Base-by-base conservation (phyloP, 2,329 filamentous ascomycete genomes). In the Coniochaeta hoffmannii region DNA sequence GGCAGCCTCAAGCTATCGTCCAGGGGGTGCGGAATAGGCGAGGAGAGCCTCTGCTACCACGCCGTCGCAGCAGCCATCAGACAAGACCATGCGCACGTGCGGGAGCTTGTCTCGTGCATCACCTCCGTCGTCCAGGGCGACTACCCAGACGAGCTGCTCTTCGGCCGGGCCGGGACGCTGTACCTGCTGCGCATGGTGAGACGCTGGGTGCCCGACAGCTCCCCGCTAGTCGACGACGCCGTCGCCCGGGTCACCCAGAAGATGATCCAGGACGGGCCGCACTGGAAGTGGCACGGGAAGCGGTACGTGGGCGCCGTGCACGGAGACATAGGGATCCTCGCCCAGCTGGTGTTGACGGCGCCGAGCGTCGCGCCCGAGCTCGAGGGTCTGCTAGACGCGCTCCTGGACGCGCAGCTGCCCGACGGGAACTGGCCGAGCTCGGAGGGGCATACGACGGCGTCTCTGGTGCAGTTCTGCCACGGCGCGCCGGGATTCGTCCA, bases 321-420 rank as follows among this genome's bases (percentile, higher is more conserved):
- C 63, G 87, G 87, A 8, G 77, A 81, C 12, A 80, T 89, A 26
- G 85, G 87, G 4, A 88, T 88, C 65, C 76, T 90, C 55, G 84
- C 81, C n/a, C 87, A 90, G 66, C 71, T 89, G 14, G 76, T 88
- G 1, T 71, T 80, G 22, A 82, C 83, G 2, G 76, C 78, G 55
- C 78, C 82, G 0, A 68, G 71, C 5, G 75, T 80, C 59, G 82
- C 84, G 1, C 66, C 74, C 1, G 73, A 75, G 50, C 69, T 89
- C 3, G 75, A 80, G 58, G 69, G 69, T 3, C 74, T 80, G 19
- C 65, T 89, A 4, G 72, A 74, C 1, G 73, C 74, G 10, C 64
- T 89, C 11, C 71, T 90, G 3, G 76, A 76, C 34, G 73, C 81
- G 59, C 86, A 90, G 64, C 77, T 74, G 56, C 26, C 76, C 38